A percentile compares a stretch with the other conserved stretches of the same genome.
Evolutionary conservation across 2,329 filamentous ascomycete genomes (phyloP).

Genomic region (Fusarium fujikuroi): DNA sequence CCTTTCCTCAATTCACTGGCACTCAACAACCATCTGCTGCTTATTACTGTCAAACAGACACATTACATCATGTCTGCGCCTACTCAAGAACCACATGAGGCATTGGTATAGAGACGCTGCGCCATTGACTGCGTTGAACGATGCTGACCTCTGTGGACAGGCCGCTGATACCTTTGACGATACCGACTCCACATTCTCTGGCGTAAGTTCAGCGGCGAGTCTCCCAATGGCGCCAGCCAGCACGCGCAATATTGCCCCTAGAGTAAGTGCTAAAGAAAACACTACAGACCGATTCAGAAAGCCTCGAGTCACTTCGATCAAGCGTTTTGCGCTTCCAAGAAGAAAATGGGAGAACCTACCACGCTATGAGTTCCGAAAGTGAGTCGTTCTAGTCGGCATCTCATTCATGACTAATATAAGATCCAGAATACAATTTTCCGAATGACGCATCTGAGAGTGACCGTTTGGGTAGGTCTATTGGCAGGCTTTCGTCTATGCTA

Average conservation of each 20-base stretch:
- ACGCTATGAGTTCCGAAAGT: constrained; percentile 13
- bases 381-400: rapidly evolving
- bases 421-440: constrained; percentile 1
- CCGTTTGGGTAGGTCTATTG: not conserved
- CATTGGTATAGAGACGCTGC: rapidly evolving
- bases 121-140: rapidly evolving
- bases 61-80: not conserved
- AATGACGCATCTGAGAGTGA: constrained; percentile 13
- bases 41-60: rapidly evolving
- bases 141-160: not conserved
- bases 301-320: constrained; percentile 9
- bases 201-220: not conserved
- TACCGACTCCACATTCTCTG: not conserved
- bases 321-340: constrained; percentile 6
- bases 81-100: not conserved
- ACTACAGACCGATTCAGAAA: constrained; percentile 1
- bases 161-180: not conserved
- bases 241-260: rapidly evolving
- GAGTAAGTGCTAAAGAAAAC: no score
- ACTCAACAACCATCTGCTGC: not conserved
- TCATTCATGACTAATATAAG: rapidly evolving
- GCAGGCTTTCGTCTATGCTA: rapidly evolving
- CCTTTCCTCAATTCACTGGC: not conserved
- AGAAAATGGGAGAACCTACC: constrained; percentile 12
- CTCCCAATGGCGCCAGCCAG: rapidly evolving